These are phyloP conservation scores for Oxalis stricta DNA, from an alignment of 441 rosid species.

Conservation along the genomic window DNA sequence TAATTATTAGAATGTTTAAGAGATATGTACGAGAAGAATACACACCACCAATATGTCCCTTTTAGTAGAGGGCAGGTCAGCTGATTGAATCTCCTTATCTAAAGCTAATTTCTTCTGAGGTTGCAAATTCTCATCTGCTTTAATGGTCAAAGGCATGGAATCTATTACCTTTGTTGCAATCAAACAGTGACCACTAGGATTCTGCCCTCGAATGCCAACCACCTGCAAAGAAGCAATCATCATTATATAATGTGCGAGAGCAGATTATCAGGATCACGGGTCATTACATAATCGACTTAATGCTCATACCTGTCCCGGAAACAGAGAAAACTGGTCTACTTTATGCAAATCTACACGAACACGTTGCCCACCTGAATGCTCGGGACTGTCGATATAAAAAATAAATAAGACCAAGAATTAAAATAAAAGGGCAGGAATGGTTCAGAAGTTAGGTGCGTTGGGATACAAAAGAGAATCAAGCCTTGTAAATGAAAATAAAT, in stretches of 20 bases:
- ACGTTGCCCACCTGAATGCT: conserved; percentile 77
- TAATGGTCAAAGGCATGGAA: conserved; percentile 37
- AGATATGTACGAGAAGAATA: conserved; percentile 11
- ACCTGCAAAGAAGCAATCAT: conserved; percentile 34
- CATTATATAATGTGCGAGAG: conserved; percentile 10
- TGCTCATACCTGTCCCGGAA: conserved; percentile 85
- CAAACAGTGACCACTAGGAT: conserved; percentile 95
- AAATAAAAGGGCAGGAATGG: background rate
- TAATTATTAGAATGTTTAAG: conserved; percentile 3
- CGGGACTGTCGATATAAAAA: conserved; percentile 38
- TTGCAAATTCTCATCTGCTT: conserved; percentile 28
- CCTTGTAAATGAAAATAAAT: background rate
- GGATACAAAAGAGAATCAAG: background rate
- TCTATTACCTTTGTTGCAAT: conserved; percentile 72
- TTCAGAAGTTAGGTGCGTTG: background rate
- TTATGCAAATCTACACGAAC: conserved; percentile 74
- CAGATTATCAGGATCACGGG: conserved; percentile 5
- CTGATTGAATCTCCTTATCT: conserved; percentile 35
- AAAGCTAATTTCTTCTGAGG: conserved; percentile 74
- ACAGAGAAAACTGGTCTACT: conserved; percentile 61
- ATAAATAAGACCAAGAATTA: conserved; percentile 4
- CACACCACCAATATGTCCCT: conserved; percentile 58
- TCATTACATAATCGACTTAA: conserved; percentile 3
- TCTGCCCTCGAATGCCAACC: conserved; percentile 79
- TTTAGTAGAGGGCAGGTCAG: conserved; percentile 15